Evolutionary conservation across 1,284 basidiomycete genomes (phyloP).

Genomic region (Hortiboletus rubellus): DNA sequence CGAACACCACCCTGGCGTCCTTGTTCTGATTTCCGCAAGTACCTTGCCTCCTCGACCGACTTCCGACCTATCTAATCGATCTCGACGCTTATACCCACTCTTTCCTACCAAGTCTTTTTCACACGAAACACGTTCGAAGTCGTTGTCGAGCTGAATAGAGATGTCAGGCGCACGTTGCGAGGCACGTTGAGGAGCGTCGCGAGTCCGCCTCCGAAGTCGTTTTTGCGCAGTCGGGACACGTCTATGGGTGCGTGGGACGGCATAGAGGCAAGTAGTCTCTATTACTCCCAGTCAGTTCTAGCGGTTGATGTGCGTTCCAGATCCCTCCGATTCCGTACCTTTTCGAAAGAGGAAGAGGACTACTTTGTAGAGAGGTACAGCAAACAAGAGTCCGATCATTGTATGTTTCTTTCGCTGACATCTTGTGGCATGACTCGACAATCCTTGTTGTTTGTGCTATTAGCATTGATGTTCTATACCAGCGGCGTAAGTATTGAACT

Average conservation of each 20-base stretch:
- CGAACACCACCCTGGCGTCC: no score
- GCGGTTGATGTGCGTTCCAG: slow-evolving; percentile 30
- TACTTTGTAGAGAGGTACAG: slow-evolving; percentile 63
- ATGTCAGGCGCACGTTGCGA: slow-evolving; percentile 56
- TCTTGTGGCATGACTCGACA: not conserved
- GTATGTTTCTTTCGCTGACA: slow-evolving; percentile 40
- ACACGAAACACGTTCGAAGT: slow-evolving; percentile 48
- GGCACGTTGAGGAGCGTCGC: slow-evolving; percentile 50
- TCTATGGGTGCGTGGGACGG: slow-evolving; percentile 51
- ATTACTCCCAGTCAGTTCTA: not conserved
- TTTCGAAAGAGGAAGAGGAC: slow-evolving; percentile 58
- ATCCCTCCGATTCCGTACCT: slow-evolving; percentile 61
- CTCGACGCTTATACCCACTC: slow-evolving; percentile 44
- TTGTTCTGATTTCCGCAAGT: slow-evolving; percentile 38
- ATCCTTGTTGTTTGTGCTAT: not conserved
- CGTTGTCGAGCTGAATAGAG: slow-evolving; percentile 50
- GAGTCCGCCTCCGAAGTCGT: slow-evolving; percentile 55
- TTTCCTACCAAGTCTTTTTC: slow-evolving; percentile 66
- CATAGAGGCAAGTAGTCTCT: slow-evolving; percentile 5
- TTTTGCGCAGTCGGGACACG: slow-evolving; percentile 48
- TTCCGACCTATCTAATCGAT: slow-evolving; percentile 50
- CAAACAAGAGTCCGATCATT: slow-evolving; percentile 57
- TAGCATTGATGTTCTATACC: slow-evolving; percentile 60
- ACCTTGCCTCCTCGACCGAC: slow-evolving; percentile 48
- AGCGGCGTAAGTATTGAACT: slow-evolving; percentile 38